These are phyloP conservation scores for Fusarium tjaetaba DNA, from an alignment of 2,329 filamentous ascomycete species.

Conservation along the genomic window DNA sequence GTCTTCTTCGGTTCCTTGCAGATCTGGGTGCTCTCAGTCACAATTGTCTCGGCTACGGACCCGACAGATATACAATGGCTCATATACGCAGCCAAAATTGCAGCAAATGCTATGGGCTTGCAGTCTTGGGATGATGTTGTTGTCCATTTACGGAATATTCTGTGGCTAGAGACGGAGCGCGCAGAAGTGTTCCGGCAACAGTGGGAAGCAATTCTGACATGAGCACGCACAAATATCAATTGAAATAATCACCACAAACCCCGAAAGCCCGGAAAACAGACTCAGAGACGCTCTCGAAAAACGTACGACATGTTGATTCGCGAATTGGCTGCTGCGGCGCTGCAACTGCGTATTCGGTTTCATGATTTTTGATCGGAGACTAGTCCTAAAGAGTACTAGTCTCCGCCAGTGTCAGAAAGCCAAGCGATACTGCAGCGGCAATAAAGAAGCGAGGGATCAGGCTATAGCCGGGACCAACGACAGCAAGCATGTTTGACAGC, in stretches of 20 bases:
- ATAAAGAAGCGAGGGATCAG: neutral
- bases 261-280: neutral
- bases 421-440: constrained; percentile 3
- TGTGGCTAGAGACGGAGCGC: constrained; percentile 33
- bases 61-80: constrained; percentile 47
- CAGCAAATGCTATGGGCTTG: constrained; percentile 7
- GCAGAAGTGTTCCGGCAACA: constrained; percentile 17
- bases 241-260: neutral
- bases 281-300: neutral
- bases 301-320: neutral
- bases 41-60: constrained; percentile 49
- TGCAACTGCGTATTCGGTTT: constrained; percentile 23
- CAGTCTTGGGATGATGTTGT: constrained; percentile 32
- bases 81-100: constrained; percentile 30
- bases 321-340: neutral
- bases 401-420: constrained; percentile 17
- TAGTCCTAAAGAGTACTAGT: constrained; percentile 41
- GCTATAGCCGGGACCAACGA: neutral
- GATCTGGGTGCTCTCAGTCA: constrained; percentile 56
- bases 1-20: constrained; percentile 42
- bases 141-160: constrained; percentile 10
- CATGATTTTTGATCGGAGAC: constrained; percentile 44
- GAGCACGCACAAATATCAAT: neutral
- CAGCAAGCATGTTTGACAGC: neutral
- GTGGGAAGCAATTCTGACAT: constrained; percentile 29